Evolutionary conservation across 176 grass and related monocot species (phyloP).

Genomic region (Saccharum officinarum): DNA sequence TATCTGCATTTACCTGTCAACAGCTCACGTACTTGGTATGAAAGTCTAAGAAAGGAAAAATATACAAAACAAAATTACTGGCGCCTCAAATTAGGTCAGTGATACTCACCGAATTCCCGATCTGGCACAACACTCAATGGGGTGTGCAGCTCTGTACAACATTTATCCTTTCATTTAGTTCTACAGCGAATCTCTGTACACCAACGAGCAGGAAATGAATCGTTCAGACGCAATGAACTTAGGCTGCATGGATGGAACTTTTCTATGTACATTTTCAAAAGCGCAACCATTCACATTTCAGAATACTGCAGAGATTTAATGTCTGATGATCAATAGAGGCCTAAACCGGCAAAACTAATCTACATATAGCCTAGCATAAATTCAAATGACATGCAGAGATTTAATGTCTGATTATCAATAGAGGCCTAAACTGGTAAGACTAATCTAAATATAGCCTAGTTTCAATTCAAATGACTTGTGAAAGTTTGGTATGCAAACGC

Average conservation of each 20-base stretch:
- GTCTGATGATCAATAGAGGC: neutral
- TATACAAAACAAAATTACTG: slow-evolving; percentile 27
- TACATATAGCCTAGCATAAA: slow-evolving; percentile 6
- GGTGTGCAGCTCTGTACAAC: slow-evolving; percentile 21
- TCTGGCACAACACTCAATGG: slow-evolving; percentile 33
- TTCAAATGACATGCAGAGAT: neutral
- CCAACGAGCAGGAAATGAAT: neutral
- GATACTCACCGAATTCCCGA: slow-evolving; percentile 23
- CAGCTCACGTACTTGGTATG: slow-evolving; percentile 5
- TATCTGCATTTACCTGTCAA: neutral
- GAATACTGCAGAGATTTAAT: neutral
- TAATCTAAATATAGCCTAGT: slow-evolving; percentile 2
- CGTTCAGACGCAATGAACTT: slow-evolving; percentile 1
- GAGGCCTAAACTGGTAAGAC: neutral
- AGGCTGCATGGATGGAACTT: slow-evolving; percentile 19
- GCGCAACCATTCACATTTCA: slow-evolving; percentile 8
- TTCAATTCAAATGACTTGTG: neutral
- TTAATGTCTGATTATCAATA: slow-evolving; percentile 5
- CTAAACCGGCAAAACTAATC: neutral
- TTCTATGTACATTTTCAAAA: neutral
- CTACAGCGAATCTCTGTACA: slow-evolving; percentile 6
- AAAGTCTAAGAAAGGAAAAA: slow-evolving; percentile 17
- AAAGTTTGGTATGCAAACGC: slow-evolving; percentile 9
- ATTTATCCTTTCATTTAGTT: slow-evolving; percentile 23
- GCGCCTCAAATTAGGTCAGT: slow-evolving; percentile 11